These are phyloP conservation scores for Corchorus capsularis DNA, from an alignment of 345 rosid genomes.

Conservation along the genomic window DNA sequence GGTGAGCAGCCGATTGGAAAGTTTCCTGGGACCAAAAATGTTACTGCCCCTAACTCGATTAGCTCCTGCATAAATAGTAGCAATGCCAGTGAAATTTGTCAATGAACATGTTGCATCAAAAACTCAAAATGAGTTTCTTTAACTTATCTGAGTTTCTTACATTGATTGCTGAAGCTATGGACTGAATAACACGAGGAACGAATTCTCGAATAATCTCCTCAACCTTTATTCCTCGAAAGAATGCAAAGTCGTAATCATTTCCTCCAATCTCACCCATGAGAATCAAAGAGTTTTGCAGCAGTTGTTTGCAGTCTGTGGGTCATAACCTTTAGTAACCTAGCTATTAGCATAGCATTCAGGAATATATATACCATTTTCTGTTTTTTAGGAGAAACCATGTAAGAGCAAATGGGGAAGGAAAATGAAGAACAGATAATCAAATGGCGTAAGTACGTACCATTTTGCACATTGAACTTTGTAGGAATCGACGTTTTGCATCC, in stretches of 20 bases:
- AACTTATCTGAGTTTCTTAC: slow-evolving; percentile 19
- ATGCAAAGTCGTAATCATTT: slow-evolving; percentile 47
- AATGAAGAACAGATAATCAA: too few species aligned
- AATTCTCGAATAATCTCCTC: slow-evolving; percentile 29
- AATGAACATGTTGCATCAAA: too few species aligned
- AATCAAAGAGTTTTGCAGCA: slow-evolving; percentile 38
- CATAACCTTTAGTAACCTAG: too few species aligned
- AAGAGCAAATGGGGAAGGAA: too few species aligned
- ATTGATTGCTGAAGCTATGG: slow-evolving; percentile 37
- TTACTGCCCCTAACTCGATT: neutral
- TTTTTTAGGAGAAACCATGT: too few species aligned
- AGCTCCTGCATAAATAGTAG: slow-evolving; percentile 40
- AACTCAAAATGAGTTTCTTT: too few species aligned
- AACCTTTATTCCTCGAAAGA: slow-evolving; percentile 26
- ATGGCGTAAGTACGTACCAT: too few species aligned
- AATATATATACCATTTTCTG: too few species aligned
- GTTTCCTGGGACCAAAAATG: slow-evolving; percentile 52
- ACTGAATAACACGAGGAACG: slow-evolving; percentile 37
- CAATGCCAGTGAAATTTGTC: too few species aligned
- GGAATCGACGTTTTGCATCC: too few species aligned
- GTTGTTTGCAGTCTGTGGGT: slow-evolving; percentile 37
- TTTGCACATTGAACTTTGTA: too few species aligned
- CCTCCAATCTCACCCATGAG: slow-evolving; percentile 24
- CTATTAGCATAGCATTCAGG: neutral
- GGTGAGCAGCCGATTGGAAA: slow-evolving; percentile 44